A percentile compares a stretch with the other conserved stretches of the same genome.
Evolutionary conservation across 495 filamentous ascomycete species (phyloP).

Genomic region (Penicillium bialowiezense): DNA sequence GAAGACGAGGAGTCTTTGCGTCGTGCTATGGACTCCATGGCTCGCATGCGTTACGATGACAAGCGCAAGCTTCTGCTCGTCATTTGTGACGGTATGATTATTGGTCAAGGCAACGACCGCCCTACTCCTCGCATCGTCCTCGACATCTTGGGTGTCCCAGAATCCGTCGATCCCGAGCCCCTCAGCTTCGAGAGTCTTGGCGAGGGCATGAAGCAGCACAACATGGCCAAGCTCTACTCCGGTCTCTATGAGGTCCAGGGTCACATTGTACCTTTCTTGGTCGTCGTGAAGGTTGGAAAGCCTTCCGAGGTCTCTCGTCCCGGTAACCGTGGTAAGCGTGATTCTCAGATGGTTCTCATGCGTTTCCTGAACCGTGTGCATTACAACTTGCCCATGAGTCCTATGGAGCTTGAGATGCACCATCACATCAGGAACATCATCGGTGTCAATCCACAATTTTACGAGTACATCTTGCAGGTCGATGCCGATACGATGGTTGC

Average conservation of each 20-base stretch:
- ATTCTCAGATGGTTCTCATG: slow-evolving; percentile 98
- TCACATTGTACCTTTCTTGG: slow-evolving; percentile 96
- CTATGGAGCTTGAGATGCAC: slow-evolving; percentile 96
- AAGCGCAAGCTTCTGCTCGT: slow-evolving; percentile 49
- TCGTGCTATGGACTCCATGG: slow-evolving; percentile 93
- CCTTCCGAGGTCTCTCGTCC: slow-evolving; percentile 94
- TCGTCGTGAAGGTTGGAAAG: slow-evolving; percentile 96
- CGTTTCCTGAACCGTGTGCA: slow-evolving; percentile 97
- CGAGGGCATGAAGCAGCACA: slow-evolving; percentile 95
- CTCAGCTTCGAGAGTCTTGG: slow-evolving; percentile 96
- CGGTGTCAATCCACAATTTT: slow-evolving; percentile 96
- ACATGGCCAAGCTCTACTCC: slow-evolving; percentile 98
- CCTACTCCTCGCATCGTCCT: slow-evolving; percentile 95
- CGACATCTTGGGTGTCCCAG: slow-evolving; percentile 92
- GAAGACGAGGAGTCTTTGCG: slow-evolving; percentile 97
- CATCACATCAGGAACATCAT: slow-evolving; percentile 99
- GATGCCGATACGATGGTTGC: slow-evolving; percentile 96
- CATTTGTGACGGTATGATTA: slow-evolving; percentile 71
- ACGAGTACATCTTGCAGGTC: slow-evolving; percentile 95
- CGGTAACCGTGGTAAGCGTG: slow-evolving; percentile 98
- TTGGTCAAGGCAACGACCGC: slow-evolving; percentile 95
- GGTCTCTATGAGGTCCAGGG: slow-evolving; percentile 97
- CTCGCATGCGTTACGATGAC: slow-evolving; percentile 95
- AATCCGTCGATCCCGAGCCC: slow-evolving; percentile 92
- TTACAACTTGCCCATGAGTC: slow-evolving; percentile 93